Conservation (phyloP, 148 eudicot genomes). For the Mesembryanthemum crystallinum region DNA sequence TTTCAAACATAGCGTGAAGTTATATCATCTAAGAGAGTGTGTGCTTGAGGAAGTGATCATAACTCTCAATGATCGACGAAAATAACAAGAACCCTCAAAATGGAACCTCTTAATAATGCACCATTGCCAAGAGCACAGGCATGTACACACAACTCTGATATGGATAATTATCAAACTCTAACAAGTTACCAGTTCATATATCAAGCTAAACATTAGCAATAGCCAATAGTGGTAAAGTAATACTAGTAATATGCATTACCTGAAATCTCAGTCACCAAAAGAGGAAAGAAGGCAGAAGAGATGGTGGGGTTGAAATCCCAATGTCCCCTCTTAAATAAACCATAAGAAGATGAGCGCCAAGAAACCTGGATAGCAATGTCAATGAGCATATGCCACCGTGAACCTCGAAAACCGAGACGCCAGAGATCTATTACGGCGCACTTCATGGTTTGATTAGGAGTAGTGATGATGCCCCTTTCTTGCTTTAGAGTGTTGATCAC, state of each 20-base stretch:
- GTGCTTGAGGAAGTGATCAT: background rate
- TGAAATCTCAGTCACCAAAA: background rate
- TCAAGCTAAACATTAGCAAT: too few species aligned
- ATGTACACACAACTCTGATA: too few species aligned
- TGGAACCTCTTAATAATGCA: too few species aligned
- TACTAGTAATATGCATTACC: background rate
- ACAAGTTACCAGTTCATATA: too few species aligned
- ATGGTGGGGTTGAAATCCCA: conserved; percentile 6
- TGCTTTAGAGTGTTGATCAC: conserved; percentile 25
- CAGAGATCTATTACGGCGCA: conserved; percentile 50
- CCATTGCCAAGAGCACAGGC: too few species aligned
- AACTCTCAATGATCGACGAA: background rate
- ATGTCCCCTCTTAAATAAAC: conserved; percentile 23
- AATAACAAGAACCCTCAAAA: too few species aligned
- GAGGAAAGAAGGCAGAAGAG: background rate
- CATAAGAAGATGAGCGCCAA: background rate
- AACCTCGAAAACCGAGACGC: conserved; percentile 28
- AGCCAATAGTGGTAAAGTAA: background rate
- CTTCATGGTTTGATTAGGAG: conserved; percentile 35
- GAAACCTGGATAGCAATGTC: background rate
- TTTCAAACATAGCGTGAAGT: background rate
- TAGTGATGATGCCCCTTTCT: conserved; percentile 23
- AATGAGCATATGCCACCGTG: conserved; percentile 34
- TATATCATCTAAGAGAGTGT: background rate
- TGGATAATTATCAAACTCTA: too few species aligned